A percentile compares a stretch with the other conserved stretches of the same genome.
Conservation (phyloP, 139 green algal genomes). For the Auxenochlorella pyrenoidosa region DNA sequence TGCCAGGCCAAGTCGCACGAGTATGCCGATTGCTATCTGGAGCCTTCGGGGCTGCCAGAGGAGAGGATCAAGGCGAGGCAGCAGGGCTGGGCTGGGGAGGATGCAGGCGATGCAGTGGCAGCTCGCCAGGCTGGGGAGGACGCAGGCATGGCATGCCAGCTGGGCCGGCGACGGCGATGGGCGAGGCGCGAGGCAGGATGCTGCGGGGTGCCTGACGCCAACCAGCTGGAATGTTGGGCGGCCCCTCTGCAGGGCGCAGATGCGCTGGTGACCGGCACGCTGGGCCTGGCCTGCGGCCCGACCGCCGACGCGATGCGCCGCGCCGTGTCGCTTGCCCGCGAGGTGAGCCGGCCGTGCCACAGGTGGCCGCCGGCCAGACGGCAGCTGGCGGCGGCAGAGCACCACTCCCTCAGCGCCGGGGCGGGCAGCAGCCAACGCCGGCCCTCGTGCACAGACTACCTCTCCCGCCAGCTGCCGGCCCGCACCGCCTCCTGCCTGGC, state of each 20-base stretch:
- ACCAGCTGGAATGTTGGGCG: no score
- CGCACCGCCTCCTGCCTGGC: no score
- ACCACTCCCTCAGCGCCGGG: no score
- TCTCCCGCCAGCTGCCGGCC: no score
- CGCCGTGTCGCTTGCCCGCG: slow-evolving; percentile 58
- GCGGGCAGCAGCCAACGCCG: no score
- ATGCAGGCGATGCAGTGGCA: neutral
- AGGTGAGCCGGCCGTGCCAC: slow-evolving; percentile 21
- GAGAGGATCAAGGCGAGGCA: slow-evolving; percentile 67
- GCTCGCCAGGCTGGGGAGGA: neutral
- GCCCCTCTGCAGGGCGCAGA: slow-evolving; percentile 46
- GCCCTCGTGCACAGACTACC: no score
- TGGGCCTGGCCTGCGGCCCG: slow-evolving; percentile 78
- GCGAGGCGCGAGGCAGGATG: no score
- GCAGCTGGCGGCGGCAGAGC: no score
- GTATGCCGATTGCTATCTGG: slow-evolving; percentile 85
- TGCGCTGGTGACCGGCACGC: slow-evolving; percentile 83
- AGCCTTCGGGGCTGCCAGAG: slow-evolving; percentile 66
- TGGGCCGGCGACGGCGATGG: no score
- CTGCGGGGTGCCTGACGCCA: no score
- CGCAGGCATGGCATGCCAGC: neutral
- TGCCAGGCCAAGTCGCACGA: slow-evolving; percentile 32
- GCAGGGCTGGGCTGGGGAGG: neutral
- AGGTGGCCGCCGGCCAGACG: no score
- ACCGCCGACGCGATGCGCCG: slow-evolving; percentile 66